These are phyloP conservation scores for Blastobotrys robertii DNA, from an alignment of 805 yeast genomes.

Conservation along the genomic window DNA sequence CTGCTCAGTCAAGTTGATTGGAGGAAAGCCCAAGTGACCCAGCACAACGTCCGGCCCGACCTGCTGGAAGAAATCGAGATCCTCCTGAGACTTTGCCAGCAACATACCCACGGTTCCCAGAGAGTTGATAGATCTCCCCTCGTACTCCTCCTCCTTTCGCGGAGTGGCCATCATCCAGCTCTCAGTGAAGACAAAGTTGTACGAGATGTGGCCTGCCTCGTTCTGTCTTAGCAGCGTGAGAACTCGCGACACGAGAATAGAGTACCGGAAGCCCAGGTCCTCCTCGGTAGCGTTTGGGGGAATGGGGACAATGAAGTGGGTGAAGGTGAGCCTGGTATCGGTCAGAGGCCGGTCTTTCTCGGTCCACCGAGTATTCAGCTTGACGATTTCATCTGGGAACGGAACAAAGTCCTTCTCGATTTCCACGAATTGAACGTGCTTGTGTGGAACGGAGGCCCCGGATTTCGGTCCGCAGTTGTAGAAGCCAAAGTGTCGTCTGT, in stretches of 20 bases:
- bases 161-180: conserved; percentile 86
- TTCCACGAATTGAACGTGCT: conserved; percentile 79
- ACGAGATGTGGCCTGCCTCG: conserved; percentile 44
- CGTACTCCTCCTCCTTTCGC: conserved; percentile 40
- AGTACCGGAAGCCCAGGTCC: conserved; percentile 61
- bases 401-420: conserved; percentile 39
- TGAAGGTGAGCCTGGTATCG: conserved; percentile 56
- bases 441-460: conserved; percentile 94
- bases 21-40: conserved; percentile 54
- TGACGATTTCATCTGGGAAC: conserved; percentile 14
- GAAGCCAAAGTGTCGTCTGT: conserved; percentile 62
- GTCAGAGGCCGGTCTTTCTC: conserved; percentile 47
- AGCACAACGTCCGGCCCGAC: conserved; percentile 39
- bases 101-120: conserved; percentile 74
- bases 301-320: conserved; percentile 71
- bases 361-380: conserved; percentile 15
- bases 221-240: conserved; percentile 47
- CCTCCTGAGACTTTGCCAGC: conserved; percentile 55
- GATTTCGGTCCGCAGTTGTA: conserved; percentile 81
- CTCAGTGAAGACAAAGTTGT: conserved; percentile 73
- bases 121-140: conserved; percentile 58
- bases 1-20: conserved; percentile 14
- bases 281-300: conserved; percentile 36
- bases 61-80: conserved; percentile 39
- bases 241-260: conserved; percentile 60